Evolutionary conservation across 2,329 filamentous ascomycete genomes (phyloP), one percentile per base, ranked within the genome.

Genomic region (Pseudocercospora ulei): DNA sequence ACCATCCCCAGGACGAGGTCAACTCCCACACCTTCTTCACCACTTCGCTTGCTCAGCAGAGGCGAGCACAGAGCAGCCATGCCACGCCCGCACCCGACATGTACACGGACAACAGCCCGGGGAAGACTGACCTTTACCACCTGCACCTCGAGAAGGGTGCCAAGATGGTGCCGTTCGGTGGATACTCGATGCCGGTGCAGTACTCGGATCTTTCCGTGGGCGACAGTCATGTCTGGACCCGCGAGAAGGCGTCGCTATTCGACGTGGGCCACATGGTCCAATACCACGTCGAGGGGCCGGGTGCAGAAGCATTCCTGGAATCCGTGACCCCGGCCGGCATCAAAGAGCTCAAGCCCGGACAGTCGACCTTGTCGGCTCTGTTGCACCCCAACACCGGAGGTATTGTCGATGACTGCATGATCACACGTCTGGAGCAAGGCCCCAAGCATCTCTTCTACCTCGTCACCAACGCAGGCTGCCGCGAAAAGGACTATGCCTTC

Each of bases 261-360:
- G 90, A 98, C 63, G 90, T 96, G 38, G 81, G 81, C 60, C 90
- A 96, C 67, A 96, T 96, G 88, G 73, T 79, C 38, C 87, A 94
- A 66, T 86, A 94, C 62, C 73, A 78, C 50, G 77, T 98, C 59
- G 75, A 75, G 35, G 90, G 90, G 0, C 76, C 84, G 4, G 82
- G 82, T 20, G 87, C 84, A 3, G 72, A 80, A 16, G 74, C 75
- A 3, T 90, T 96, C 59, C 73, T 98, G 22, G 78, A 93, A 68
- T 77, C 69, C 49, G 69, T 98, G 45, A 94, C 87, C 0, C 90
- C 90, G 0, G 78, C 80, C 7, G 76, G 77, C 28, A 69, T 90
- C 35, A 68, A 71, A 31, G 67, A 69, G 20, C 72, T 94, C 44
- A 66, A 67, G 17, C 59, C 67, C 26, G 77, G 85, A 66, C 72